These are phyloP conservation scores for Sabuloglossum arenarium DNA, from an alignment of 495 filamentous ascomycete species.

Conservation along the genomic window DNA sequence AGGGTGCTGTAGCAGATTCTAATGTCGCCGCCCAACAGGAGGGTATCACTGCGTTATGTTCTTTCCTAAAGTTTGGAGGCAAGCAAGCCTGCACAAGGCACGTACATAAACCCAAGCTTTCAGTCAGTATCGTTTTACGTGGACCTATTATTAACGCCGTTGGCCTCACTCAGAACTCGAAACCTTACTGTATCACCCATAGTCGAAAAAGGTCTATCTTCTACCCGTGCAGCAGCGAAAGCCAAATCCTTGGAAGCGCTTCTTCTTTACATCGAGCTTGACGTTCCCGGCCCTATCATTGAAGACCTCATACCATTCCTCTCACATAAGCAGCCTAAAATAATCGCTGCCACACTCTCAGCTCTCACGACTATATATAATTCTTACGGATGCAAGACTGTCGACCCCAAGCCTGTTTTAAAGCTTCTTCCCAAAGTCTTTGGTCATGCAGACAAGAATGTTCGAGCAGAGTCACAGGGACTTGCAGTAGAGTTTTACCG, in stretches of 20 bases:
- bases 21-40: conserved; percentile 97
- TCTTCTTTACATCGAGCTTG: conserved; percentile 73
- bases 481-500: conserved; percentile 87
- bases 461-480: conserved; percentile 81
- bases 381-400: conserved; percentile 87
- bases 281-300: conserved; percentile 65
- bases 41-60: conserved; percentile 64
- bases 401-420: conserved; percentile 87
- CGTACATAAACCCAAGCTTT: conserved; percentile 5
- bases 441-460: conserved; percentile 95
- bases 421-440: conserved; percentile 83
- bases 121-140: neutral
- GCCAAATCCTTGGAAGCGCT: conserved; percentile 69
- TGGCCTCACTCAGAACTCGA: conserved; percentile 36
- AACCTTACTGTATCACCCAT: conserved; percentile 51
- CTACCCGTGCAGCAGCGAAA: conserved; percentile 73
- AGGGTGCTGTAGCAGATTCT: conserved; percentile 79
- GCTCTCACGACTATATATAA: conserved; percentile 71
- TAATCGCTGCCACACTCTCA: conserved; percentile 65
- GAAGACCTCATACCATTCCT: conserved; percentile 77
- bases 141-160: conserved; percentile 7
- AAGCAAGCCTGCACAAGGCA: conserved; percentile 54
- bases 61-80: conserved; percentile 78
- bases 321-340: conserved; percentile 83
- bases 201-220: conserved; percentile 79